Evolutionary conservation across 2,329 filamentous ascomycete genomes (phyloP).

Genomic region (Dothideomycetes sp.): DNA sequence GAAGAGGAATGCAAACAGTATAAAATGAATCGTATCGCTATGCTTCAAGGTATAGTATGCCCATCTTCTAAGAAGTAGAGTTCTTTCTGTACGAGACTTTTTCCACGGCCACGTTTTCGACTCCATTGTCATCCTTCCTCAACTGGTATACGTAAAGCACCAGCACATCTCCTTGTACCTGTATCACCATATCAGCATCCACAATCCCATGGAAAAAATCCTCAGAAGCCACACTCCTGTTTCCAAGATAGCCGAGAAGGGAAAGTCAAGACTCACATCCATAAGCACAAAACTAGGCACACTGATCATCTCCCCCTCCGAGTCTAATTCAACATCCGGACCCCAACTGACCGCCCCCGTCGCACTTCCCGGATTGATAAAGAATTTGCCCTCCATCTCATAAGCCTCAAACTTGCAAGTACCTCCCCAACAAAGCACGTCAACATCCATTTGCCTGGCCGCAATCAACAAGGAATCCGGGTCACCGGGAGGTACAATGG

Average conservation of each 20-base stretch:
- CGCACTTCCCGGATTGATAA: slow-evolving; percentile 60
- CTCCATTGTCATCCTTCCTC: slow-evolving; percentile 43
- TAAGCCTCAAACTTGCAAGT: slow-evolving; percentile 64
- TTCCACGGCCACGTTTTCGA: slow-evolving; percentile 46
- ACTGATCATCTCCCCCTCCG: slow-evolving; percentile 52
- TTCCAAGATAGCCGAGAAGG: slow-evolving; percentile 34
- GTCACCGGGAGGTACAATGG: slow-evolving; percentile 60
- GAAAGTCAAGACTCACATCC: slow-evolving; percentile 69
- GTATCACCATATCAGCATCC: slow-evolving; percentile 61
- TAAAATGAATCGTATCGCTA: no score
- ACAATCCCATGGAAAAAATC: slow-evolving; percentile 89
- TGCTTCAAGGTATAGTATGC: not conserved
- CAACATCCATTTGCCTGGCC: slow-evolving; percentile 62
- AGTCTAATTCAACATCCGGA: slow-evolving; percentile 28
- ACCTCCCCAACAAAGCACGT: slow-evolving; percentile 60
- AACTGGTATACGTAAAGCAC: slow-evolving; percentile 83
- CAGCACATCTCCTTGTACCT: slow-evolving; percentile 94
- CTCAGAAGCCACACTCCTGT: slow-evolving; percentile 67
- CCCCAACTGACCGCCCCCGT: slow-evolving; percentile 56
- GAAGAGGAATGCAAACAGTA: no score
- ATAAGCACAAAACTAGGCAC: slow-evolving; percentile 92
- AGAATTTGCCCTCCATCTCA: slow-evolving; percentile 64
- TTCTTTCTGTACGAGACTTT: slow-evolving; percentile 47
- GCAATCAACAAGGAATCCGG: slow-evolving; percentile 58
- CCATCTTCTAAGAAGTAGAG: slow-evolving; percentile 4